Percentiles rank a stretch among this genome's conserved stretches.
Conservation (phyloP, 139 green algal species). For the Coelastrella sp. region DNA sequence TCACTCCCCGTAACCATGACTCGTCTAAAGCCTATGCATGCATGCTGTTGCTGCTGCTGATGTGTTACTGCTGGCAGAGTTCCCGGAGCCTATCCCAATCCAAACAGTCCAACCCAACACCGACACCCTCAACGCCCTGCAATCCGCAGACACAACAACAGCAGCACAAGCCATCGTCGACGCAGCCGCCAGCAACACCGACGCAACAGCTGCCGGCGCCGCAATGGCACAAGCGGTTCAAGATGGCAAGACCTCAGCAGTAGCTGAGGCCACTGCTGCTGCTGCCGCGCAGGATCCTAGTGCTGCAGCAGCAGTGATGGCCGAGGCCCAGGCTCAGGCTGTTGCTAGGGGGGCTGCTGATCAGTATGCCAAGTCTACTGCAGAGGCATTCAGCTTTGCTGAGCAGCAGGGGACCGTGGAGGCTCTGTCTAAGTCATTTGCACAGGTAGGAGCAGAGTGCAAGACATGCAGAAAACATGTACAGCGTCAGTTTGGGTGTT, state of each 20-base stretch:
- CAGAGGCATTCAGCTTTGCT: conserved; percentile 25
- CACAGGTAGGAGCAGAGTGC: conserved; percentile 20
- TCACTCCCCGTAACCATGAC: not conserved
- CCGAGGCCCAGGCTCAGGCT: conserved; percentile 14
- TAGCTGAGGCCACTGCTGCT: conserved; percentile 14
- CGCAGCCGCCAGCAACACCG: not conserved
- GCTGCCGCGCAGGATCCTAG: conserved; percentile 4
- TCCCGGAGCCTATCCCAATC: not conserved
- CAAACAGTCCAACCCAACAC: not conserved
- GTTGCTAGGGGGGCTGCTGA: not conserved
- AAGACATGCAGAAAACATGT: not conserved
- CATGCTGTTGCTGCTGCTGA: not conserved
- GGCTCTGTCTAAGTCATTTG: conserved; percentile 8
- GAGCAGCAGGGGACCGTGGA: not conserved
- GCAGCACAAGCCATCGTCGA: conserved; percentile 21
- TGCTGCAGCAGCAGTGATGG: conserved; percentile 22
- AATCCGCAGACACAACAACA: not conserved
- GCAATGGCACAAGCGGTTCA: not conserved
- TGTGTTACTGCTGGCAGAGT: not conserved
- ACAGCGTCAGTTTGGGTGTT: not conserved
- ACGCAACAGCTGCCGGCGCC: not conserved
- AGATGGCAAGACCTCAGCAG: not conserved
- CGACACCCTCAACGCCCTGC: not conserved
- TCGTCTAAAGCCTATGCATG: not conserved
- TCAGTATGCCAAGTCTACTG: not conserved